A percentile compares a stretch with the other conserved stretches of the same genome.
phyloP scores from a whole-genome alignment of 176 grass and related monocot species.

The Thinopyrum elongatum region DNA sequence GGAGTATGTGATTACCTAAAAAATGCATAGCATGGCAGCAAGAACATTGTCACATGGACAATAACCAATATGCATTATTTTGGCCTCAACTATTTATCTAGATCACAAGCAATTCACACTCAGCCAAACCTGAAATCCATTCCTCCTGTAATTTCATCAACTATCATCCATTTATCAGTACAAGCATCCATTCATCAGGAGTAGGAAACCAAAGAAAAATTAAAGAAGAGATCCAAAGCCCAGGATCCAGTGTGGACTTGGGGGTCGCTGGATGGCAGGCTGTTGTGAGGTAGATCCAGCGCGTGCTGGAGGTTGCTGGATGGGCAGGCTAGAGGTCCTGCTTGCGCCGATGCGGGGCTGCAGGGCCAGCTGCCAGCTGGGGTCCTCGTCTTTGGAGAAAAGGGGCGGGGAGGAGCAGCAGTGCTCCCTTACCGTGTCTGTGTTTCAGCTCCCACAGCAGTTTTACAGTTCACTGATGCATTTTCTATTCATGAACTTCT shows the following conservation, averaged over 20 bases:
- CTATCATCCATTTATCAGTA: background rate
- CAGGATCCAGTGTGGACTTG: background rate
- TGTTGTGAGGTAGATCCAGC: background rate
- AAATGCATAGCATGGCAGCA: background rate
- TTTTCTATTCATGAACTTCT: background rate
- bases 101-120: background rate
- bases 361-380: background rate
- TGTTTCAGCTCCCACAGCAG: background rate
- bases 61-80: no score
- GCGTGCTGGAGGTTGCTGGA: background rate
- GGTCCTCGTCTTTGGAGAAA: background rate
- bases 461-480: background rate
- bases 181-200: background rate
- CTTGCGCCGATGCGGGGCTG: background rate
- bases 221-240: background rate
- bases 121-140: background rate
- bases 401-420: background rate
- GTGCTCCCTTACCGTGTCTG: background rate
- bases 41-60: background rate
- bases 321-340: background rate
- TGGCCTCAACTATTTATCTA: background rate
- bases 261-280: background rate
- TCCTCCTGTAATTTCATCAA: background rate
- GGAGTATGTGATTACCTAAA: background rate
- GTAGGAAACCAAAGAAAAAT: background rate